Base-by-base conservation (phyloP, 1,139 yeast genomes). In the Saccharomyces hybrid region DNA sequence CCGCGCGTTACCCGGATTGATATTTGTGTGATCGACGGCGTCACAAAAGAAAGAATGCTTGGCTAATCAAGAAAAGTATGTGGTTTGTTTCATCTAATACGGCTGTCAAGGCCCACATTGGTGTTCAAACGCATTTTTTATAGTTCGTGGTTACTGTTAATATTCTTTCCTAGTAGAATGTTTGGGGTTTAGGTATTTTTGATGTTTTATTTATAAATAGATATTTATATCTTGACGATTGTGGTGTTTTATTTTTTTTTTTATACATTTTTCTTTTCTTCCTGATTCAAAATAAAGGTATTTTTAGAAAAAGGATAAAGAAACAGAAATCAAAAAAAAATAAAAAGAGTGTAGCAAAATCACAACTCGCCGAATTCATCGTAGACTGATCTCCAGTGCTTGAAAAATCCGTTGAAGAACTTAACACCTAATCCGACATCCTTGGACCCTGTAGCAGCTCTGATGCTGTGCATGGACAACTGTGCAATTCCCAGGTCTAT, bases 401-500 rank as follows among this genome's bases (percentile, higher is more conserved):
- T 67, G 66, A 81, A 85, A 70, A 85, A 86, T 1, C 82, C 83
- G 54, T 70, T 71, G 73, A 84, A 86, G 70, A 85, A 84, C 65
- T 80, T 77, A 48, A 80, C 75, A 26, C 88, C 95, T 54, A 83
- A 73, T 7, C 85, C 86, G 50, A 85, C 76, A 63, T 87, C 95
- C 63, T 79, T 78, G 31, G 82, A 75, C 9, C 95, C 95, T 38
- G 86, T 79, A 20, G 86, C 79, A 27, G 90, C 91, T 64, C 95
- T 75, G 56, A 86, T 85, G 53, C 89, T 83, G 70, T 87, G 95
- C 95, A 87, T 87, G 7, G 90, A 79, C 60, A 86, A 73, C 63
- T 86, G 90, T 0, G 95, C 84, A 58, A 87, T 82, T 46, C 95
- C 95, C 55, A 85, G 74, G 66, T 87, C 95, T 51, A 86, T 78